Evolutionary conservation across 139 green algal species (phyloP).

Genomic region (Closterium sp.): DNA sequence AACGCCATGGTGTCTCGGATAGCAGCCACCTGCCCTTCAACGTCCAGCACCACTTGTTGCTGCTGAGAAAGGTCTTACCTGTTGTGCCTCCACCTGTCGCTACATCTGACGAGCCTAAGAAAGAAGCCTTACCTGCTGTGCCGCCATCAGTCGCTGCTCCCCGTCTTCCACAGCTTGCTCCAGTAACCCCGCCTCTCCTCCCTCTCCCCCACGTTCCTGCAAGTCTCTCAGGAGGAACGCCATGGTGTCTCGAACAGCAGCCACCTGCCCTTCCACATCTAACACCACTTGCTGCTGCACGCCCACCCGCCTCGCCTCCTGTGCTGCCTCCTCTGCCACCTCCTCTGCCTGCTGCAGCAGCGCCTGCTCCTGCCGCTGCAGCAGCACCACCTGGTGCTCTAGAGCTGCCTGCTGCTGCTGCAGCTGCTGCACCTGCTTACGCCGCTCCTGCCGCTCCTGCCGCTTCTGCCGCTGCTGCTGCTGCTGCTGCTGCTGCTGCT

Average conservation of each 20-base stretch:
- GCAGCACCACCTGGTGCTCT: background rate
- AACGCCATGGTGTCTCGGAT: too few relatives aligned
- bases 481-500: background rate
- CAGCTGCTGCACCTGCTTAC: background rate
- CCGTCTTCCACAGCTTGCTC: background rate
- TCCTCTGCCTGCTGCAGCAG: background rate
- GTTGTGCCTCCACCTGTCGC: too few relatives aligned
- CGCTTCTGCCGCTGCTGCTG: background rate
- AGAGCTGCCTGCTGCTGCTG: background rate
- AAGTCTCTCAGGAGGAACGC: background rate
- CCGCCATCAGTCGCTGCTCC: background rate
- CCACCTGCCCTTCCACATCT: background rate
- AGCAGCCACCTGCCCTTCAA: background rate
- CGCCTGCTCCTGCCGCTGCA: background rate
- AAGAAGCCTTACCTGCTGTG: background rate
- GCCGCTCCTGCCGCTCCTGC: background rate
- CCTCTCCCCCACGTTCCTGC: background rate
- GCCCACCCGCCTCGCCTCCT: background rate
- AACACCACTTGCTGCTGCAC: background rate
- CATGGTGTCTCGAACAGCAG: background rate
- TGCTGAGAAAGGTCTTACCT: background rate
- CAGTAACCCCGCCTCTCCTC: background rate
- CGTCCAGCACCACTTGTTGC: background rate
- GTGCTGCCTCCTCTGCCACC: background rate
- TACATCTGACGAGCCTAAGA: too few relatives aligned